Evolutionary conservation across 2,329 filamentous ascomycete genomes (phyloP).

Genomic region (Penicillium paneum): DNA sequence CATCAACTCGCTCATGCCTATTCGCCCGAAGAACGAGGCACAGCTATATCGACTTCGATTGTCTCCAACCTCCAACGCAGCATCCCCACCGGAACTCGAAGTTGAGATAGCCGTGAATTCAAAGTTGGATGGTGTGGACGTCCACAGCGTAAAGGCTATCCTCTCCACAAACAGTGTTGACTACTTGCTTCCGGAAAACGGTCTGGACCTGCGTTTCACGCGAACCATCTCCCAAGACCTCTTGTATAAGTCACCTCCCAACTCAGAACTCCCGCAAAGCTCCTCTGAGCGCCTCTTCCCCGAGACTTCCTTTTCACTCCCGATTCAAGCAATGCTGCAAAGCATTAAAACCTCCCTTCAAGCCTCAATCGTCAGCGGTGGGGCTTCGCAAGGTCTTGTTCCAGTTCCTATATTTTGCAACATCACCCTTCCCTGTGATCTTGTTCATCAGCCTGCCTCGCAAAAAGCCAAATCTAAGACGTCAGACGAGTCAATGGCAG

Average conservation of each 20-base stretch:
- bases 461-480: not conserved
- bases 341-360: constrained; percentile 24
- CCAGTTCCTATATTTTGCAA: constrained; percentile 33
- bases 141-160: constrained; percentile 33
- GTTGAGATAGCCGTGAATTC: constrained; percentile 25
- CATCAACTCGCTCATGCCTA: constrained; percentile 26
- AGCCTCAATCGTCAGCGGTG: constrained; percentile 17
- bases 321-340: constrained; percentile 15
- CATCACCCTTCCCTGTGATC: constrained; percentile 28
- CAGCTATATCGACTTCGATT: constrained; percentile 32
- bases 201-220: constrained; percentile 41
- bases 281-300: constrained; percentile 29
- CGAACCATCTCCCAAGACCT: constrained; percentile 33
- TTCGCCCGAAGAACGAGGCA: constrained; percentile 11
- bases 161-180: constrained; percentile 33
- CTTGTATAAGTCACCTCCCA: constrained; percentile 7
- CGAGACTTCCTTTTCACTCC: not conserved
- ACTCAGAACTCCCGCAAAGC: constrained; percentile 27
- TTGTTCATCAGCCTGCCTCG: constrained; percentile 11
- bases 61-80: constrained; percentile 28
- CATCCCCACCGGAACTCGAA: constrained; percentile 34
- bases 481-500: not conserved
- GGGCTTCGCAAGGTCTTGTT: constrained; percentile 5
- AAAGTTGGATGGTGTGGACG: constrained; percentile 11
- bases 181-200: constrained; percentile 40